phyloP scores from a whole-genome alignment of 1,284 basidiomycete species.

The Psilocybe mexicana region DNA sequence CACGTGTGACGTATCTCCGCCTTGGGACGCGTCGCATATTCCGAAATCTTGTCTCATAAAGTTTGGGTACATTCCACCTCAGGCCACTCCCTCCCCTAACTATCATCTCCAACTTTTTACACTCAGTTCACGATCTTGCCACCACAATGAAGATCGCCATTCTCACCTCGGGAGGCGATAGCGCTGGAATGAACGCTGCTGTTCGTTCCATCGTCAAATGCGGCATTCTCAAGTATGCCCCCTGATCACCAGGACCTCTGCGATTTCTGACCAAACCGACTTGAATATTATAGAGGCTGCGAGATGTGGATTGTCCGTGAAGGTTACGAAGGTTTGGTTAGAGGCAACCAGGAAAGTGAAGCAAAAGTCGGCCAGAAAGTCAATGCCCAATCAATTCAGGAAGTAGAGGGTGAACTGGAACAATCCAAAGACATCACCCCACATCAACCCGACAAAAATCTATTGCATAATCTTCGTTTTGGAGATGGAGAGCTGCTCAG shows the following conservation, averaged over 20 bases:
- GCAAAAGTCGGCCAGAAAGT: conserved; percentile 18
- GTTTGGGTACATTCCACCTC: background rate
- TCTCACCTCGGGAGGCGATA: conserved; percentile 95
- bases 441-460: conserved; percentile 39
- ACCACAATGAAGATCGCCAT: conserved; percentile 80
- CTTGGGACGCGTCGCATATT: conserved; percentile 6
- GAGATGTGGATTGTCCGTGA: conserved; percentile 94
- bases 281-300: conserved; percentile 65
- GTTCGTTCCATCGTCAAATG: conserved; percentile 90
- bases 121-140: background rate
- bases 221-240: conserved; percentile 80
- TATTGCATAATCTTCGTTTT: conserved; percentile 77
- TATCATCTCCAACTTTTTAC: background rate
- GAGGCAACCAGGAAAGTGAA: conserved; percentile 58
- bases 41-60: background rate
- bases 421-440: conserved; percentile 8
- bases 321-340: conserved; percentile 94
- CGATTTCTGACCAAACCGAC: background rate
- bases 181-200: conserved; percentile 96
- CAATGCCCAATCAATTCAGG: conserved; percentile 16
- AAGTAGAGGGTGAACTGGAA: conserved; percentile 19
- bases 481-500: conserved; percentile 89
- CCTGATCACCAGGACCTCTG: background rate
- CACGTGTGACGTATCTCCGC: conserved; percentile 15
- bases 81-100: background rate